phyloP scores from a whole-genome alignment of 2,329 filamentous ascomycete species.

The Cytospora leucostoma region DNA sequence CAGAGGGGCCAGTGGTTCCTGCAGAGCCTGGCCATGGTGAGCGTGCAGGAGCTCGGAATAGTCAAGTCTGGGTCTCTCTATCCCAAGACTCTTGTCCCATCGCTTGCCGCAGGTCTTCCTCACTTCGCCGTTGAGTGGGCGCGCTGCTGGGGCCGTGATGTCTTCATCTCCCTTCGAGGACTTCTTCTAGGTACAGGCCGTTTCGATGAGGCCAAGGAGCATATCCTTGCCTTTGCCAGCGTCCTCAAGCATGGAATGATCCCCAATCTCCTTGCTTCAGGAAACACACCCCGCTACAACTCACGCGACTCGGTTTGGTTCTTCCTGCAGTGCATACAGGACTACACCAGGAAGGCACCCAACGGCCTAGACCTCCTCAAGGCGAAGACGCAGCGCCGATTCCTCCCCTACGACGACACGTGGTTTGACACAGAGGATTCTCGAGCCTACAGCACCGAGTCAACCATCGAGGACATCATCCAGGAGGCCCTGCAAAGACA shows the following conservation, averaged over 20 bases:
- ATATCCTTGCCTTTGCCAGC: conserved; percentile 92
- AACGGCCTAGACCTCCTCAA: conserved; percentile 73
- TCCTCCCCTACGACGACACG: conserved; percentile 92
- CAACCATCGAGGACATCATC: conserved; percentile 83
- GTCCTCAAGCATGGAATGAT: conserved; percentile 99
- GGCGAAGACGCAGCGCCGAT: conserved; percentile 77
- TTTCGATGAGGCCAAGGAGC: conserved; percentile 85
- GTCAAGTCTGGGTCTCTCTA: conserved; percentile 90
- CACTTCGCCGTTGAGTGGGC: conserved; percentile 96
- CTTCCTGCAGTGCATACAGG: conserved; percentile 93
- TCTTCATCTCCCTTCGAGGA: conserved; percentile 92
- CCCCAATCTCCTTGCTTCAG: conserved; percentile 86
- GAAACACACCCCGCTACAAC: conserved; percentile 88
- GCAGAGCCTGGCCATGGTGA: conserved; percentile 86
- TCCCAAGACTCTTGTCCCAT: conserved; percentile 81
- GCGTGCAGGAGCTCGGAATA: conserved; percentile 84
- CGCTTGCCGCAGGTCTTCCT: conserved; percentile 86
- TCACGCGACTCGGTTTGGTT: conserved; percentile 97
- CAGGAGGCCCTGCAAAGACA: conserved; percentile 93
- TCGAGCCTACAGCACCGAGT: conserved; percentile 81
- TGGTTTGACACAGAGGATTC: conserved; percentile 84
- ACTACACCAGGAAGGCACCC: conserved; percentile 82
- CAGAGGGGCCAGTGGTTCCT: conserved; percentile 84
- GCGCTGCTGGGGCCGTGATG: conserved; percentile 94
- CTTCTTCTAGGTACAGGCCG: conserved; percentile 89